Evolutionary conservation across 805 yeast species (phyloP), one percentile per base, ranked within the genome.

Genomic region (Yarrowia divulgata): DNA sequence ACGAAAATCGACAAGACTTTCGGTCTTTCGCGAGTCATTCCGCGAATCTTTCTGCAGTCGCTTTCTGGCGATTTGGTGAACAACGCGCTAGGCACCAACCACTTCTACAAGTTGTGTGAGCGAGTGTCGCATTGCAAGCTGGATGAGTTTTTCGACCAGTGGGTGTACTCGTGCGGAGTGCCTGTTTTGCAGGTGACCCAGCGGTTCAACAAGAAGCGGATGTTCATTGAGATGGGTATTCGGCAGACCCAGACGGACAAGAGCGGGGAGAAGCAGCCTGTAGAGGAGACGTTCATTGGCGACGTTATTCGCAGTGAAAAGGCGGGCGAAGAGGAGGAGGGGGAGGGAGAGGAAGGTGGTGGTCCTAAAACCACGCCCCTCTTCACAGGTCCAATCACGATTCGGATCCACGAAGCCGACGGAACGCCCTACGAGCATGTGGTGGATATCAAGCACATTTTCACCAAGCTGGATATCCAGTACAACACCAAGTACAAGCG

Each of bases 341-440:
- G 40, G 10, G 71, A 48, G 16, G 64, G 48, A n/a, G 69, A 34
- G 18, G 67, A 46, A 4, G 66, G 69, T 16, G 69, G 34, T n/a
- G 67, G 49, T 3, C 67, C 70, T 14, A 74, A 75, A 9, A 77
- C 29, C 29, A 23, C 75, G 58, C 77, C 80, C 0, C 84, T 88
- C 1, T 91, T 93, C 75, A 74, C 76, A 13, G 99, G 99, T 0
- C 97, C 98, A 0, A 91, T 95, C 90, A 95, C 99, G 0, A 91
- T 95, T 45, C 83, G 99, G 74, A 93, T 95, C 45, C 99, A 95
- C 76, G 99, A 95, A 75, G 96, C 97, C 0, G 98, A 95, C 78
- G 99, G 99, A 9, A 92, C 98, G 0, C 99, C 99, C 0, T 95
- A 95, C 76, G 99, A 95, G 75, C 99, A 95, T 77, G 94, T 95